Evolutionary conservation across 139 green algal species (phyloP), one percentile per base, ranked within the genome.

Genomic region (Nannochloris sp.): DNA sequence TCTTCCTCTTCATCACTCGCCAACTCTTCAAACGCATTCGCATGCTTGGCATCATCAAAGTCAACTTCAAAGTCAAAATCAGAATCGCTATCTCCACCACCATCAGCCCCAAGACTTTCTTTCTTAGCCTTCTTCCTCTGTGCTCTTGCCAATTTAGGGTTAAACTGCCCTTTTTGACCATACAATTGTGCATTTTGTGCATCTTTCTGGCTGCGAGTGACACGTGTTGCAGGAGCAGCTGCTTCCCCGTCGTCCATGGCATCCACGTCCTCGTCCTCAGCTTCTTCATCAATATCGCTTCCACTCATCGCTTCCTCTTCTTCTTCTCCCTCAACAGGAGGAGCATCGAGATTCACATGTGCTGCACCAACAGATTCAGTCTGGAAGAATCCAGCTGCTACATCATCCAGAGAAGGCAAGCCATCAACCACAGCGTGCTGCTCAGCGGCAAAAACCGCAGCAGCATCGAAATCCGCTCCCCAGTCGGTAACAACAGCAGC

Each of bases 81-180:
- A 2, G 33, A 54, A 19, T 65, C 37, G 37, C 30, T 61, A 34
- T 42, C 55, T 15, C 7, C 48, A 4, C 48, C 71, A 5, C 14
- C 47, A 32, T 56, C 63, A 4, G 33, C 33, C 30, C 38, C 30
- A 31, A 54, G 44, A 51, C 58, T 34, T 39, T 33, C 33, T 42
- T 83, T 81, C 55, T 87, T 87, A 3, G 45, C 42, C 62, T 55
- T 64, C 65, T 90, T 91, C 4, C 47, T 36, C 19, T 81, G 61
- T 8, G 78, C 70, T 14, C 74, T 71, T 4, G 80, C 85, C 2
- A 64, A 68, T 19, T 87, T 77, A 2, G 89, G 89, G 69, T 96
- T 95, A 74, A 84, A 86, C 72, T 95, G 87, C 23, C 89, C 89
- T 3, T 81, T 72, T 47, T 90, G 80, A 27, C 14, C 46, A 57